Base-by-base conservation (phyloP, 345 rosid species). In the Bruguiera sexangula region DNA sequence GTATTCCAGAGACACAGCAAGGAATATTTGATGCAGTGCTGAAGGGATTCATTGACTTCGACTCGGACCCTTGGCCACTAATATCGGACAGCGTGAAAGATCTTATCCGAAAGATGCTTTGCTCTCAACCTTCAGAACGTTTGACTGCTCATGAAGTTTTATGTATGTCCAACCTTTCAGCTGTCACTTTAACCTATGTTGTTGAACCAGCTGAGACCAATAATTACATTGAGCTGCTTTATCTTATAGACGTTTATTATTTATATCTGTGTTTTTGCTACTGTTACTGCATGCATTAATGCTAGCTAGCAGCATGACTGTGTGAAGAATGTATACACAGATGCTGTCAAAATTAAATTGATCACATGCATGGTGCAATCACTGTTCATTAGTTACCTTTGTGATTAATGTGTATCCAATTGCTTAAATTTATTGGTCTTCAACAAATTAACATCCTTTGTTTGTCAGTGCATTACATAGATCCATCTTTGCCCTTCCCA, bases 11-110 rank as follows among this genome's bases (percentile, higher is more conserved):
- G 83, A 88, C 97, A 65, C 97, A 91, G 73, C 97, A 94, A 80
- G 98, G 97, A 75, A 94, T 94, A 80, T 94, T 94, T 78, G 98
- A 89, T 85, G 97, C 97, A 6, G 97, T 94, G 77, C 76, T 94
- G 76, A 94, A 88, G 84, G 97, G 97, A 59, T 81, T 88, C 67
- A 88, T 94, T 69, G 97, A 94, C 82, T 94, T 94, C 27, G 92
- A 89, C 31, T 91, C 97, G 36, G 96, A 94, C 43, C 98, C 98
- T 1, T 94, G 98, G 98, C 98, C 98, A 24, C 67, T 89, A 58
- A 91, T 94, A 79, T 91, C 98, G 30, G 89, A 86, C 66, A 91
- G 96, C 66, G 97, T 87, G 11, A 92, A 95, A 77, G 96, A 89
- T 80, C 86, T 95, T 63, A 89, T 95, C 70, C 82, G 82, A 32